Evolutionary conservation across 768 basidiomycete genomes (phyloP).

Genomic region (Leccinum fibrillosum): DNA sequence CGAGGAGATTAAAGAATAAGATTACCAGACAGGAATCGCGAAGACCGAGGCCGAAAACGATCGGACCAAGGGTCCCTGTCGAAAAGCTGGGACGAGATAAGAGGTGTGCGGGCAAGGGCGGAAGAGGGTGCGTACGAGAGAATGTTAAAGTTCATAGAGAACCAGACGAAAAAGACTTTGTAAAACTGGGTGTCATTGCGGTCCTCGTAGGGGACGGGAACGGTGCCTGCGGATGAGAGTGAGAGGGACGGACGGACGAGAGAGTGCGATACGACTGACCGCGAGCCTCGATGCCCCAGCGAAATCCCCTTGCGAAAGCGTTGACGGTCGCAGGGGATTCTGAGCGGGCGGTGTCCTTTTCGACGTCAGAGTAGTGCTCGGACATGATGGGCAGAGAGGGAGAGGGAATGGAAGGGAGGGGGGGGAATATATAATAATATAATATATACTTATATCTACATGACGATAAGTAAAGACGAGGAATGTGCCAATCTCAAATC

Average conservation of each 20-base stretch:
- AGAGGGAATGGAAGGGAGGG: background rate
- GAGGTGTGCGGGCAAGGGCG: background rate
- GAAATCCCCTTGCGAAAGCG: conserved; percentile 18
- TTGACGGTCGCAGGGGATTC: conserved; percentile 8
- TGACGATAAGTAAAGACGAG: background rate
- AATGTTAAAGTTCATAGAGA: conserved; percentile 67
- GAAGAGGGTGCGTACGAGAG: conserved; percentile 38
- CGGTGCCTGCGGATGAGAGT: conserved; percentile 37
- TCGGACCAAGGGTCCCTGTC: conserved; percentile 64
- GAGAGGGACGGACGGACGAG: background rate
- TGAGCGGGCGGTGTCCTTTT: conserved; percentile 24
- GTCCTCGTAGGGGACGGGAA: conserved; percentile 48
- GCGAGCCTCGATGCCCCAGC: conserved; percentile 33
- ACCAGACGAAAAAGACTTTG: conserved; percentile 72
- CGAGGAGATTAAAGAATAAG: conserved; percentile 65
- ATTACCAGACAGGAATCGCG: conserved; percentile 64
- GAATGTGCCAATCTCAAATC: background rate
- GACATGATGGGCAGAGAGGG: conserved; percentile 23
- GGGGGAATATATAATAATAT: background rate
- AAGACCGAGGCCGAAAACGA: conserved; percentile 56
- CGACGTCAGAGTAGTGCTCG: conserved; percentile 22
- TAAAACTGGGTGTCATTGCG: conserved; percentile 57
- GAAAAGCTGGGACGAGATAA: conserved; percentile 47
- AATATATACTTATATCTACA: background rate
- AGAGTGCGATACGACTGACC: conserved; percentile 10